phyloP scores from a whole-genome alignment of 1,284 basidiomycete species.

The Cryptococcus maquisensis region DNA sequence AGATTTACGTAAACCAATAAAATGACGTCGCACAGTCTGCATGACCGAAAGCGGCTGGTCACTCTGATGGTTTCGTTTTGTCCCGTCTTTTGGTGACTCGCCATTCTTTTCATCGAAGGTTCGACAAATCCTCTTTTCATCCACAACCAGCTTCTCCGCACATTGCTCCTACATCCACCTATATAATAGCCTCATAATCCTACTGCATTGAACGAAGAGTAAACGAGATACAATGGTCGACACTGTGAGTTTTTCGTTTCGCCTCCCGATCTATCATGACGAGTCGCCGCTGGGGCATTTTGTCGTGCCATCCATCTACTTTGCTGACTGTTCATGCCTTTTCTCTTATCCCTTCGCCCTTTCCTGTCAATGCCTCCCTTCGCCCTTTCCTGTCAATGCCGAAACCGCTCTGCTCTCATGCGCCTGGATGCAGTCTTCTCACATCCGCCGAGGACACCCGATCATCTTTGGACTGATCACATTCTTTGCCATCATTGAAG shows the following conservation, averaged over 20 bases:
- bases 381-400: neutral
- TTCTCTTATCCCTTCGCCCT: neutral
- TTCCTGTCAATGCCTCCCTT: no score
- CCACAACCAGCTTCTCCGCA: neutral
- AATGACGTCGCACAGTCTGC: neutral
- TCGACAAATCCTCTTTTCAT: neutral
- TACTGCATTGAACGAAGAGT: neutral
- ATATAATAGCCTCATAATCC: neutral
- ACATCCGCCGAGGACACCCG: constrained; percentile 41
- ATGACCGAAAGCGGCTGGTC: no score
- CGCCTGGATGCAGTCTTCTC: constrained; percentile 17
- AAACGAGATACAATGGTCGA: neutral
- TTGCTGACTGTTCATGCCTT: neutral
- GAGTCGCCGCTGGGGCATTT: neutral
- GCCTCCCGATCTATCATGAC: no score
- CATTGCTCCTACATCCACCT: neutral
- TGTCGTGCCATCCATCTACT: neutral
- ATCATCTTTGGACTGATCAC: constrained; percentile 39
- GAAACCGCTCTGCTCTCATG: neutral
- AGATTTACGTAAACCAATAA: neutral
- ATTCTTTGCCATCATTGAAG: constrained; percentile 45
- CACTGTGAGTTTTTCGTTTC: neutral
- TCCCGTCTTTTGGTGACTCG: no score
- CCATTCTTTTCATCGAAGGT: neutral
- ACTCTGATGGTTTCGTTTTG: neutral